phyloP scores from a whole-genome alignment of 2,329 filamentous ascomycete species.

The Aaosphaeria pasadenensis region DNA sequence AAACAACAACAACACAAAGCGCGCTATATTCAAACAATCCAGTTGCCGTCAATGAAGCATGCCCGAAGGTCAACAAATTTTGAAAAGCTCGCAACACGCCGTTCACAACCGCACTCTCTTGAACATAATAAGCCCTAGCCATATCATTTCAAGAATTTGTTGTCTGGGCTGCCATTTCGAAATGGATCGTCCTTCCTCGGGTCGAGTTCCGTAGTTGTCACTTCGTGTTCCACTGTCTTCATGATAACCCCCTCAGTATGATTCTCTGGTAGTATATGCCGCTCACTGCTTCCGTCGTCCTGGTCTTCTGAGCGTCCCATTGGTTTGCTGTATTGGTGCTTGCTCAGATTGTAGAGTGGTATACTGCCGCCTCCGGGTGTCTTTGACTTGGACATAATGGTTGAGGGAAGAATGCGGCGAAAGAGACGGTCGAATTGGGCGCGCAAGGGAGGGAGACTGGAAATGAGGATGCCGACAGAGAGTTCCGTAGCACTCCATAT shows the following conservation, averaged over 20 bases:
- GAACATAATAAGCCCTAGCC: too few species aligned
- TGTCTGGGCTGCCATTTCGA: too few species aligned
- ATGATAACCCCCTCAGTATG: conserved; percentile 9
- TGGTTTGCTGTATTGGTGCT: conserved; percentile 2
- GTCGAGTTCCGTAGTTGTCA: conserved; percentile 1
- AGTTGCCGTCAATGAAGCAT: too few species aligned
- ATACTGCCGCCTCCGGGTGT: conserved; percentile 8
- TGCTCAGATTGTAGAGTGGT: conserved; percentile 17
- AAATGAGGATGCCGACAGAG: conserved; percentile 21
- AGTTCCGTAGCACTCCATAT: conserved; percentile 23
- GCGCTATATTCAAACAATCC: too few species aligned
- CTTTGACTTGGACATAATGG: conserved; percentile 4
- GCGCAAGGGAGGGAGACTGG: conserved; percentile 21
- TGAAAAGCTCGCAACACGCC: too few species aligned
- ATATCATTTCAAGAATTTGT: too few species aligned
- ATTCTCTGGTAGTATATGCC: conserved; percentile 12
- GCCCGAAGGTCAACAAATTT: too few species aligned
- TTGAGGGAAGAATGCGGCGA: conserved; percentile 12
- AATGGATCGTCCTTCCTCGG: too few species aligned
- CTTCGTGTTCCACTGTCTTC: conserved; percentile 19
- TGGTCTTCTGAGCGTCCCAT: conserved; percentile 7
- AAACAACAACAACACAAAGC: too few species aligned
- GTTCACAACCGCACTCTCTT: too few species aligned
- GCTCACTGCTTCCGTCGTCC: conserved; percentile 20
- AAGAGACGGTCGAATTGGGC: conserved; percentile 22